Evolutionary conservation across 2,329 filamentous ascomycete genomes (phyloP).

Genomic region (Colletotrichum lini): DNA sequence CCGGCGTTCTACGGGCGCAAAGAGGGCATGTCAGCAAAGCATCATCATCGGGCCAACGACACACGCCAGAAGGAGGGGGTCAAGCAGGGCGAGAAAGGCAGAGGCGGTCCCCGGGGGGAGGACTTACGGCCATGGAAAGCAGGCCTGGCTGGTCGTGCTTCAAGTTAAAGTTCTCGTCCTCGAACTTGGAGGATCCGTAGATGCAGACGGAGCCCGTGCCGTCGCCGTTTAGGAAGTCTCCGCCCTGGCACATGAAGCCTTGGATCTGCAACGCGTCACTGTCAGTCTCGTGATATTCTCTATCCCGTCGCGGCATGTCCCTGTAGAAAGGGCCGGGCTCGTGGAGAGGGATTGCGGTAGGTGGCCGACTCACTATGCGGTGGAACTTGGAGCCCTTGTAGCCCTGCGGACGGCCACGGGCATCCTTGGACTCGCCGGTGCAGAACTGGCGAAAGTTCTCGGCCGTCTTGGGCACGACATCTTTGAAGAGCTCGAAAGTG

Average conservation of each 20-base stretch:
- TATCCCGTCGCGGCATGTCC: background rate
- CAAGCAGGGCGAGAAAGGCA: background rate
- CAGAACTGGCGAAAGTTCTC: conserved; percentile 99
- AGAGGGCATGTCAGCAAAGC: background rate
- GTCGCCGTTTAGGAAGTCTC: conserved; percentile 94
- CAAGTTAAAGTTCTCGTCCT: conserved; percentile 89
- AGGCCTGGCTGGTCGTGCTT: conserved; percentile 86
- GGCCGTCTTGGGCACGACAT: conserved; percentile 87
- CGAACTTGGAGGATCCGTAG: conserved; percentile 87
- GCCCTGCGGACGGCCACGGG: conserved; percentile 83
- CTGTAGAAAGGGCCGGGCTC: background rate
- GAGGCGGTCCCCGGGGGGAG: background rate
- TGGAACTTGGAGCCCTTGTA: conserved; percentile 98
- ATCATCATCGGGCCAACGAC: background rate
- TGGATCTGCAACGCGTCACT: conserved; percentile 74
- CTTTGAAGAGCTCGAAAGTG: conserved; percentile 90
- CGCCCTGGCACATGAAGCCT: conserved; percentile 97
- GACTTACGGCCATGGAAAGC: conserved; percentile 90
- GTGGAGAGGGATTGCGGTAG: background rate
- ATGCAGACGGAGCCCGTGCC: conserved; percentile 91
- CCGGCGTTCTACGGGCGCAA: conserved; percentile 79
- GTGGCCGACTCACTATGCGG: conserved; percentile 77
- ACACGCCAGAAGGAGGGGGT: conserved; percentile 12
- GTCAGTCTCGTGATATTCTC: conserved; percentile 13
- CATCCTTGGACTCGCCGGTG: conserved; percentile 90